Evolutionary conservation across 768 basidiomycete genomes (phyloP), one percentile per base, ranked within the genome.

Genomic region (Postia placenta): DNA sequence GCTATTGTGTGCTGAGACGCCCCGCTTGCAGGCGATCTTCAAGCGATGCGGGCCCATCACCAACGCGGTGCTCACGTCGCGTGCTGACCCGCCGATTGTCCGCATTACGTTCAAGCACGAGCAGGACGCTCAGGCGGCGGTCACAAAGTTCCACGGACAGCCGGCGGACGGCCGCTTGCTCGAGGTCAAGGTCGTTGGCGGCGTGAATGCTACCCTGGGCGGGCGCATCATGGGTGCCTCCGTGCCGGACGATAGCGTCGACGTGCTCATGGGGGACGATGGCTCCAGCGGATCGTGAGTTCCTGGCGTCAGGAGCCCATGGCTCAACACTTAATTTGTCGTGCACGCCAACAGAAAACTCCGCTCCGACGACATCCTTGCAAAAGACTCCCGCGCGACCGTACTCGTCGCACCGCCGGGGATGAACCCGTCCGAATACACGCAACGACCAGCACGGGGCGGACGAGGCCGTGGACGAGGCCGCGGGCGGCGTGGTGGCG

Each of bases 91-190:
- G 11, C 52, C 84, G 12, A 64, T 72, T 2, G 85, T 92, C 47
- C 78, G 86, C 17, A 70, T 92, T 17, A 85, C 85, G 11, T 87
- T 87, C 73, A 84, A 87, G 60, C 69, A 72, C 17, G 67, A 80
- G 0, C 60, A 73, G 0, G 74, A 82, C 37, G 91, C 90, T 0
- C 67, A 76, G 9, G 72, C 76, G 6, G 85, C 89, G 5, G 81
- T 92, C 5, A 63, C 75, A 56, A 84, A 84, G 59, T 93, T 89
- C 64, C 68, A 93, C 67, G 81, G 81, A 27, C 85, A 87, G 51
- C 81, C 84, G 17, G 91, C 91, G 2, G 91, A 93, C 51, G 91
- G 90, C 1, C 83, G 83, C 53, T 76, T 78, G 7, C 68, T 92
- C 40, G 76, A 71, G 5, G 87, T 92, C 5, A 66, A 67, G 45